Evolutionary conservation across 2,329 filamentous ascomycete species (phyloP).

Genomic region (Penicillium sp.): DNA sequence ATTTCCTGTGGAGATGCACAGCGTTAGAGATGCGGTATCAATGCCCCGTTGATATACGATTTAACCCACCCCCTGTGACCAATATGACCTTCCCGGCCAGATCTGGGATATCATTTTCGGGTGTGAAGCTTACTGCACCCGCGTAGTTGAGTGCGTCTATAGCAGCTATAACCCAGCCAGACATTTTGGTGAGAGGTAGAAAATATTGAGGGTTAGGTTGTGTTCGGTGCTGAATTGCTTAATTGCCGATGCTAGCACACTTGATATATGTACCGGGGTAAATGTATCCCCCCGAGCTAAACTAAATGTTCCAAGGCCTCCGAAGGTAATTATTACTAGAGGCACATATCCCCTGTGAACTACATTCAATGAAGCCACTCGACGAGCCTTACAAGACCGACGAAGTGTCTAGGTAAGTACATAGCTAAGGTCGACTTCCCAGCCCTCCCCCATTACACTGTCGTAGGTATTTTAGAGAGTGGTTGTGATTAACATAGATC

Average conservation of each 20-base stretch:
- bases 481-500: too few relatives aligned
- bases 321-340: not conserved
- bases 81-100: slow-evolving; percentile 37
- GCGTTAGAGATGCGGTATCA: not conserved
- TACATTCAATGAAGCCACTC: not conserved
- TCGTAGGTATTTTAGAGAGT: too few relatives aligned
- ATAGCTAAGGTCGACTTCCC: too few relatives aligned
- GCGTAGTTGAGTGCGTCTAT: slow-evolving; percentile 21
- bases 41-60: slow-evolving; percentile 29
- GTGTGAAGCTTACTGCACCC: slow-evolving; percentile 29
- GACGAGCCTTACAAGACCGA: not conserved
- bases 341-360: not conserved
- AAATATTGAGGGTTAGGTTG: not conserved
- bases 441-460: too few relatives aligned
- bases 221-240: not conserved
- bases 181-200: slow-evolving; percentile 9
- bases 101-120: slow-evolving; percentile 36
- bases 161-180: slow-evolving; percentile 15
- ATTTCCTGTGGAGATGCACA: slow-evolving; percentile 33
- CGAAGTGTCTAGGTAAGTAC: not conserved
- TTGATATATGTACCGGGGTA: not conserved
- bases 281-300: not conserved
- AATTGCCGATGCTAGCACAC: not conserved
- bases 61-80: slow-evolving; percentile 36
- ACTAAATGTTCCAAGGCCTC: not conserved